Conservation (phyloP, 192 early-diverging fungal genomes). For the Backusella macrospora region DNA sequence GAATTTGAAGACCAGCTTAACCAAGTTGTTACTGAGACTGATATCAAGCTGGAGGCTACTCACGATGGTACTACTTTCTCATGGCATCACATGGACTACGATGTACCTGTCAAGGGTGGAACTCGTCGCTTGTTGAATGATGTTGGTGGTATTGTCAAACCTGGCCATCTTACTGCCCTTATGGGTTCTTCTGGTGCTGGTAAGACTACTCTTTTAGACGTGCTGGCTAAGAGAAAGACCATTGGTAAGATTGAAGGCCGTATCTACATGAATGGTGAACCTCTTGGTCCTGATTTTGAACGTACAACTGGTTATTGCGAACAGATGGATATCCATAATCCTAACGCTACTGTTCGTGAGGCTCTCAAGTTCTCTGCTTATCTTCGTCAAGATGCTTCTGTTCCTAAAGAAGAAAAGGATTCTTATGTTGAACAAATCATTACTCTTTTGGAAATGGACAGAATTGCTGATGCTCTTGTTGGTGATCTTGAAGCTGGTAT, state of each 20-base stretch:
- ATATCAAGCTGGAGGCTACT: constrained; percentile 45
- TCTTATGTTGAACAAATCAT: constrained; percentile 54
- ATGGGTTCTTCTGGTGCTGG: constrained; percentile 96
- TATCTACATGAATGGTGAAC: constrained; percentile 58
- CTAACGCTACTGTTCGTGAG: constrained; percentile 89
- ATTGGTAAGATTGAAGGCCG: constrained; percentile 61
- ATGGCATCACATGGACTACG: constrained; percentile 70
- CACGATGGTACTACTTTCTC: constrained; percentile 54
- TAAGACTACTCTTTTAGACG: constrained; percentile 77
- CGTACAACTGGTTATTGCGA: constrained; percentile 79
- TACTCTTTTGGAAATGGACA: constrained; percentile 58
- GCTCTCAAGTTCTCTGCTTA: constrained; percentile 81
- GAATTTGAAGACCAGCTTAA: constrained; percentile 39
- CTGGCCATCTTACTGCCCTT: constrained; percentile 85
- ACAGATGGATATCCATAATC: constrained; percentile 87
- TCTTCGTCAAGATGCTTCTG: constrained; percentile 64
- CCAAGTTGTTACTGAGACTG: constrained; percentile 51
- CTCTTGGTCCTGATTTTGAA: constrained; percentile 54
- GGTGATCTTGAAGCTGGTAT: constrained; percentile 52
- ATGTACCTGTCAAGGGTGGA: constrained; percentile 64
- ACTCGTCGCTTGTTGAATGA: constrained; percentile 66
- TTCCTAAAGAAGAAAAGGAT: constrained; percentile 54
- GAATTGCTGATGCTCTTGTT: constrained; percentile 61
- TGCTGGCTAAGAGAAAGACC: constrained; percentile 78
- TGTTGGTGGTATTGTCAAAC: constrained; percentile 69